A percentile compares a stretch with the other conserved stretches of the same genome.
Evolutionary conservation across 352 stramenopile species (phyloP).

Genomic region (Phytophthora tentaculata): DNA sequence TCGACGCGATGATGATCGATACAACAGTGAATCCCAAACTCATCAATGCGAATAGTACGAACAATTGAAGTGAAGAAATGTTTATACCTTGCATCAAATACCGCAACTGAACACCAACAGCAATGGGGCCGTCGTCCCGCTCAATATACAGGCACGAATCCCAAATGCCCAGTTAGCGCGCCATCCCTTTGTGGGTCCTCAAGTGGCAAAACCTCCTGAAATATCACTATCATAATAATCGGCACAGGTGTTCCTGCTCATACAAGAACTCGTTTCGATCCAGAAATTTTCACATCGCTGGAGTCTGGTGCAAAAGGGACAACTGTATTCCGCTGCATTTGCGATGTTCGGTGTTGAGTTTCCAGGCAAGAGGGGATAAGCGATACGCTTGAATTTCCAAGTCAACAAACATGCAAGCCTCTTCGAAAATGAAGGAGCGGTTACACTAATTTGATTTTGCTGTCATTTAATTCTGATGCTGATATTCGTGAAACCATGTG

Average conservation of each 20-base stretch:
- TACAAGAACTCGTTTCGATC: neutral
- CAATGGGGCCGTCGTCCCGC: neutral
- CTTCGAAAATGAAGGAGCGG: too few relatives aligned
- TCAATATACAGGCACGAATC: constrained; percentile 18
- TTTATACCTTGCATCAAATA: constrained; percentile 10
- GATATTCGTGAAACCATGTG: constrained; percentile 18
- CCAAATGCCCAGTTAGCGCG: constrained; percentile 30
- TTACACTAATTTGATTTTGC: too few relatives aligned
- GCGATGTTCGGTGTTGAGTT: too few relatives aligned
- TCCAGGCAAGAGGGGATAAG: too few relatives aligned
- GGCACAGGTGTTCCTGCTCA: constrained; percentile 20
- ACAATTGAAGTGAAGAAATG: constrained; percentile 11
- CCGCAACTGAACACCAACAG: constrained; percentile 14
- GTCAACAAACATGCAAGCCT: too few relatives aligned
- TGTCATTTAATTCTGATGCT: too few relatives aligned
- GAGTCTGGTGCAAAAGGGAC: neutral
- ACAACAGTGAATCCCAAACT: constrained; percentile 4
- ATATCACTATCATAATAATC: constrained; percentile 23
- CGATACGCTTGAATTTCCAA: too few relatives aligned
- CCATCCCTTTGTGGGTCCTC: constrained; percentile 24
- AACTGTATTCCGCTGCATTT: neutral
- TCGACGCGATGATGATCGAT: constrained; percentile 7
- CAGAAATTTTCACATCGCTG: neutral
- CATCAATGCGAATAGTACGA: constrained; percentile 1
- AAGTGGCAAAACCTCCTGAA: constrained; percentile 22